A percentile compares a stretch with the other conserved stretches of the same genome.
Evolutionary conservation across 495 filamentous ascomycete genomes (phyloP).

Genomic region (Polyplosphaeria fusca): DNA sequence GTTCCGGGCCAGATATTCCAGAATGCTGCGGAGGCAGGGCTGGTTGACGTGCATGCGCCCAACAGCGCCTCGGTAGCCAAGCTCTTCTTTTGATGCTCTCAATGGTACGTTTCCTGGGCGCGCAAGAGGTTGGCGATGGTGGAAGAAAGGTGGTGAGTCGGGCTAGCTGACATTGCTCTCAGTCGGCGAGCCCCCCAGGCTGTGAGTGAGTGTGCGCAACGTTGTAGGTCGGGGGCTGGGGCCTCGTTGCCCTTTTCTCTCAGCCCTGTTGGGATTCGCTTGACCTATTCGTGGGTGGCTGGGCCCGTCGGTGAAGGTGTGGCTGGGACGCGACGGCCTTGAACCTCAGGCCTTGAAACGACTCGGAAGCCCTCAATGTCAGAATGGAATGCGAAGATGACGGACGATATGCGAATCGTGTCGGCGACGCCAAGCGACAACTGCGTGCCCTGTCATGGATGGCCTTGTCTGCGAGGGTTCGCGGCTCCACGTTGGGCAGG

Average conservation of each 20-base stretch:
- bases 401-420: background rate
- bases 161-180: no score
- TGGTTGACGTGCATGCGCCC: background rate
- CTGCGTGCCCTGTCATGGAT: background rate
- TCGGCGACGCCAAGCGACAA: constrained; percentile 2
- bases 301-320: background rate
- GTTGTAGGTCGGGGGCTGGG: no score
- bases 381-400: background rate
- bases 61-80: background rate
- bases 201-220: no score
- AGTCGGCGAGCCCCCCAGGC: no score
- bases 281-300: background rate
- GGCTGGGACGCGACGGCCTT: background rate
- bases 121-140: no score
- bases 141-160: no score
- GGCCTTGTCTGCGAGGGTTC: background rate
- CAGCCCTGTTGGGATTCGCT: no score
- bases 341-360: background rate
- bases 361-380: background rate
- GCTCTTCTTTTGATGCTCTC: no score
- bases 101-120: no score
- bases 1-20: background rate
- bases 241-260: background rate
- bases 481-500: background rate
- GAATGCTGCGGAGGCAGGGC: background rate